A percentile compares a stretch with the other conserved stretches of the same genome.
Conservation (phyloP, 805 yeast species). For the Wickerhamiella domercqiae region DNA sequence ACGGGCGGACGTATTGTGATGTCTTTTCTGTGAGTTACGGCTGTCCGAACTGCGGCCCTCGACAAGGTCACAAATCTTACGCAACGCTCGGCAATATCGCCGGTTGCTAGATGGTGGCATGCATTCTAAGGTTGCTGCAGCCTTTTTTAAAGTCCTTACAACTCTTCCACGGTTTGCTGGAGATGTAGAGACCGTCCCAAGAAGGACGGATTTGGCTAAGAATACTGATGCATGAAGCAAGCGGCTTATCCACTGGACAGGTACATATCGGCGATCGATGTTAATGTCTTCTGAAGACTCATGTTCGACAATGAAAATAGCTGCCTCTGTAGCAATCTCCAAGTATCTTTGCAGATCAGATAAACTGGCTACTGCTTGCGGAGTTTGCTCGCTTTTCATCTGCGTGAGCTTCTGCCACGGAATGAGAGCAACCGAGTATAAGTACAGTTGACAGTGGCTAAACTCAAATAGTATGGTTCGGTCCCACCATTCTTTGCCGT, state of each 20-base stretch:
- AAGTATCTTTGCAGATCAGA: conserved; percentile 35
- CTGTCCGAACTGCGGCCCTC: no score
- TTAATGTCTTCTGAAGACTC: conserved; percentile 48
- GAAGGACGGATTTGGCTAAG: conserved; percentile 60
- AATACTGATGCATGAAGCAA: conserved; percentile 81
- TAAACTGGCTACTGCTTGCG: conserved; percentile 12
- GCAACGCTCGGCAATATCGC: background rate
- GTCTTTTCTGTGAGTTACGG: no score
- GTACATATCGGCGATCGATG: conserved; percentile 53
- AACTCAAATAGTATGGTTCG: conserved; percentile 70
- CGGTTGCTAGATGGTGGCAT: background rate
- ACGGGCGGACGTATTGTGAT: no score
- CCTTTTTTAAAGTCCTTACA: conserved; percentile 1
- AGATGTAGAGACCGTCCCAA: conserved; percentile 6
- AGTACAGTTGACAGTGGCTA: conserved; percentile 69
- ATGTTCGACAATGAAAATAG: conserved; percentile 59
- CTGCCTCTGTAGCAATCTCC: conserved; percentile 68
- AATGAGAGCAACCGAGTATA: conserved; percentile 61
- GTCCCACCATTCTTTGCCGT: conserved; percentile 32
- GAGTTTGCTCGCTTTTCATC: no score
- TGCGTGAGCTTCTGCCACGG: background rate
- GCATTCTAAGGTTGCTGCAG: conserved; percentile 5
- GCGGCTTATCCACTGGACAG: conserved; percentile 83
- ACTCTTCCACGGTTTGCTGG: background rate
- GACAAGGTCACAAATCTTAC: background rate